Evolutionary conservation across 805 yeast genomes (phyloP).

Genomic region (Schizosaccharomyces octosporus): DNA sequence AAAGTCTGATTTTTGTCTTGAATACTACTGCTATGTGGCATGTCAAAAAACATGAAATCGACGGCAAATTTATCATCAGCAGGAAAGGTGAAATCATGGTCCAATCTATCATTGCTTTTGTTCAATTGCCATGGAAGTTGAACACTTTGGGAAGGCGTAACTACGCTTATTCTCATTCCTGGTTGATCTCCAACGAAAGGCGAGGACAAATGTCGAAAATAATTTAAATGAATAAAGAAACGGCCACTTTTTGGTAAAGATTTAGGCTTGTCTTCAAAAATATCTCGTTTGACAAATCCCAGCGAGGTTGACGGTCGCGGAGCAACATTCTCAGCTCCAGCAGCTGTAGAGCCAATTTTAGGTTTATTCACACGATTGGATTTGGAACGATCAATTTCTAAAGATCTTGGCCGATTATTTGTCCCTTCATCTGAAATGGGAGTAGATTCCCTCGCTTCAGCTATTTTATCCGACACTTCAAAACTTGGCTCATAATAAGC

Average conservation of each 20-base stretch:
- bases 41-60: background rate
- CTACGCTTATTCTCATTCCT: constrained; percentile 41
- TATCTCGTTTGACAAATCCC: background rate
- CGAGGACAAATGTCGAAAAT: constrained; percentile 45
- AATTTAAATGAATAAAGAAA: background rate
- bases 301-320: background rate
- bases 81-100: background rate
- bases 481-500: background rate
- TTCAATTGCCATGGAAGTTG: background rate
- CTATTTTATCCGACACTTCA: background rate
- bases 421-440: background rate
- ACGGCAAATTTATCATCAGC: background rate
- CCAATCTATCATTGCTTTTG: background rate
- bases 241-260: background rate
- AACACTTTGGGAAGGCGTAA: background rate
- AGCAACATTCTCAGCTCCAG: background rate
- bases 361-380: background rate
- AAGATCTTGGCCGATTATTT: background rate
- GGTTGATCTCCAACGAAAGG: constrained; percentile 66
- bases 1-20: background rate
- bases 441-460: background rate
- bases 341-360: background rate
- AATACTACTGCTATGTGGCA: background rate
- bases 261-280: background rate
- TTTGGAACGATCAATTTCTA: background rate